A percentile compares a stretch with the other conserved stretches of the same genome.
These are phyloP conservation scores for Pugionium cornutum DNA, from an alignment of 345 rosid genomes.

Conservation along the genomic window DNA sequence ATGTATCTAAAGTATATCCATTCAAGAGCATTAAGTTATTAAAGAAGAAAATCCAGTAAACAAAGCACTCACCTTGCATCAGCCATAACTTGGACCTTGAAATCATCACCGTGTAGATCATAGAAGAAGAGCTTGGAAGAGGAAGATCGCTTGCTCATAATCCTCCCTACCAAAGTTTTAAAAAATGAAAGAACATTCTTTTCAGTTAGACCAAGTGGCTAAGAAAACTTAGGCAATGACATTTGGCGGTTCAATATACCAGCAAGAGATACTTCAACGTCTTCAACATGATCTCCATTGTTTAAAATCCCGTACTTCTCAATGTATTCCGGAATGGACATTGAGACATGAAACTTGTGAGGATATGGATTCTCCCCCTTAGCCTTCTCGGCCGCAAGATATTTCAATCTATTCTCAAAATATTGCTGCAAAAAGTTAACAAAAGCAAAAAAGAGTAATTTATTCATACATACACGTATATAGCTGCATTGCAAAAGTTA, in stretches of 20 bases:
- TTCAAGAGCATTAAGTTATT: background rate
- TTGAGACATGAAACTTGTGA: slow-evolving; percentile 63
- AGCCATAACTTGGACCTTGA: slow-evolving; percentile 94
- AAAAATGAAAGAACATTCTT: slow-evolving; percentile 1
- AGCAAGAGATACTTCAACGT: slow-evolving; percentile 59
- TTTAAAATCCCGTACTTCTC: slow-evolving; percentile 56
- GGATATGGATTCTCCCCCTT: slow-evolving; percentile 84
- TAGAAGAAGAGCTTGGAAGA: slow-evolving; percentile 88
- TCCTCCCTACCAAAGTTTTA: slow-evolving; percentile 57
- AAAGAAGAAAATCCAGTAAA: background rate
- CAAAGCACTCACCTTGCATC: slow-evolving; percentile 67
- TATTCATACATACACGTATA: background rate
- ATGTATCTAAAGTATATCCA: background rate
- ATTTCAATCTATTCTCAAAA: slow-evolving; percentile 71
- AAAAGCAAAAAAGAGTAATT: background rate
- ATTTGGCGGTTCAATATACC: slow-evolving; percentile 44
- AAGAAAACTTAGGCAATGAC: background rate
- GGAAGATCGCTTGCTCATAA: slow-evolving; percentile 88
- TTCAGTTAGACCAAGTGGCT: background rate
- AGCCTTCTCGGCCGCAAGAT: slow-evolving; percentile 62
- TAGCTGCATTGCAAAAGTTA: slow-evolving; percentile 13
- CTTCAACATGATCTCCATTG: slow-evolving; percentile 77
- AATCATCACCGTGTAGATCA: slow-evolving; percentile 71
- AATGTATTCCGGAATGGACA: slow-evolving; percentile 65
- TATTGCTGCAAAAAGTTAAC: slow-evolving; percentile 65